These are phyloP conservation scores for Tulasnella sp. DNA, from an alignment of 768 basidiomycete genomes.

Conservation along the genomic window DNA sequence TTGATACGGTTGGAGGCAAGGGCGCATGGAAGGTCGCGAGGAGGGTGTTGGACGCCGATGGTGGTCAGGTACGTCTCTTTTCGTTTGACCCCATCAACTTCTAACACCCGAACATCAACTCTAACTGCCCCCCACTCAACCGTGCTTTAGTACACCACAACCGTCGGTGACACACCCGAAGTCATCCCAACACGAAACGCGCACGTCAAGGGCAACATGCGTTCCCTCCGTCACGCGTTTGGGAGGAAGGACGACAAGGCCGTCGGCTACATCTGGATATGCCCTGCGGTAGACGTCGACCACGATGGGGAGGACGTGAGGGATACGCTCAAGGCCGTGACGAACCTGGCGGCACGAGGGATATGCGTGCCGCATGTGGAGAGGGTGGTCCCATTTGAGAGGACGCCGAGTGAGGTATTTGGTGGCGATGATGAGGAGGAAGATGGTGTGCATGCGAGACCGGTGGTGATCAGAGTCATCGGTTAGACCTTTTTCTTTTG, in stretches of 20 bases:
- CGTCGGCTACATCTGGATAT: slow-evolving; percentile 77
- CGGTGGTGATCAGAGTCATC: background rate
- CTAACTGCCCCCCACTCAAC: too few species aligned
- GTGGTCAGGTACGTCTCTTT: slow-evolving; percentile 24
- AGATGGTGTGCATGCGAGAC: background rate
- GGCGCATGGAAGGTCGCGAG: slow-evolving; percentile 68
- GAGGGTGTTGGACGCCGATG: slow-evolving; percentile 38
- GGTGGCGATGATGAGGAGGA: background rate
- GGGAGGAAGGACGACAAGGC: slow-evolving; percentile 16
- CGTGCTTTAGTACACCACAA: slow-evolving; percentile 53
- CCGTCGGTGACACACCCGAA: slow-evolving; percentile 56
- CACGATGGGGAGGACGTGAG: slow-evolving; percentile 70
- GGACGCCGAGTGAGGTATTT: slow-evolving; percentile 10
- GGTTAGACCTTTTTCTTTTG: too few species aligned
- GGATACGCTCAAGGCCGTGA: slow-evolving; percentile 35
- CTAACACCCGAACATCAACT: slow-evolving; percentile 12
- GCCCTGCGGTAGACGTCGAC: slow-evolving; percentile 66
- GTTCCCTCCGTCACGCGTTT: slow-evolving; percentile 36
- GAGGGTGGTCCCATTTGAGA: slow-evolving; percentile 10
- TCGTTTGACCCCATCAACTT: background rate
- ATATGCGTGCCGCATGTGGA: slow-evolving; percentile 23
- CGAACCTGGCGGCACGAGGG: slow-evolving; percentile 30
- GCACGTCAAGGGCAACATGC: slow-evolving; percentile 60
- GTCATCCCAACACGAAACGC: slow-evolving; percentile 60
- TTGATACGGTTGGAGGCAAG: slow-evolving; percentile 75